Percentiles rank a stretch among this genome's conserved stretches.
These are phyloP conservation scores for Pouteria campechiana DNA, from an alignment of 179 eudicot genomes.

Conservation along the genomic window DNA sequence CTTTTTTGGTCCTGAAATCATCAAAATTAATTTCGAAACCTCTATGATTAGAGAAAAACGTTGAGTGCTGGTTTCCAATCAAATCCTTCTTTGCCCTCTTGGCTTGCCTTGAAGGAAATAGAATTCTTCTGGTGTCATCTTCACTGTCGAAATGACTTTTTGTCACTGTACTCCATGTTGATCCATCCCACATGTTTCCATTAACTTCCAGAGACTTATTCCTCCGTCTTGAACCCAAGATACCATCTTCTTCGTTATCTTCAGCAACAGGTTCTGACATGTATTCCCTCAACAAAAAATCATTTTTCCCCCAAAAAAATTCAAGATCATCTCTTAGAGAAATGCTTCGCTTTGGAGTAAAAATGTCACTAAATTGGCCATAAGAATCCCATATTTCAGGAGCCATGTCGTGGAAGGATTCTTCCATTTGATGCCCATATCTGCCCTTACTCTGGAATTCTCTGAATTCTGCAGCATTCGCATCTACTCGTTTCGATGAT, in stretches of 20 bases:
- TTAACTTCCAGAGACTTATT: constrained; percentile 16
- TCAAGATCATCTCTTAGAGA: no score
- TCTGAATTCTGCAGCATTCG: constrained; percentile 10
- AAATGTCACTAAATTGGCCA: no score
- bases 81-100: constrained; percentile 5
- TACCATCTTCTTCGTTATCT: constrained; percentile 5
- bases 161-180: constrained; percentile 7
- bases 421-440: constrained; percentile 10
- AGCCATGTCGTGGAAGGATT: constrained; percentile 4
- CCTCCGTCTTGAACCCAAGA: constrained; percentile 19
- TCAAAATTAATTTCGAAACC: constrained; percentile 17
- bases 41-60: constrained; percentile 14
- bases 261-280: no score
- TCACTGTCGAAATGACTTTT: constrained; percentile 5
- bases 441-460: constrained; percentile 12
- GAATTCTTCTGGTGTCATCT: no score
- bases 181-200: constrained; percentile 7
- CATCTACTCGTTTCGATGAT: no score
- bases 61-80: constrained; percentile 16
- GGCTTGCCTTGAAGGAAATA: no score
- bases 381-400: no score
- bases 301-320: constrained; percentile 9
- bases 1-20: constrained; percentile 11
- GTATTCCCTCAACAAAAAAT: constrained; percentile 10
- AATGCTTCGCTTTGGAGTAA: no score